Conservation (phyloP, 2,329 filamentous ascomycete genomes). For the Zymoseptoria crescenta region DNA sequence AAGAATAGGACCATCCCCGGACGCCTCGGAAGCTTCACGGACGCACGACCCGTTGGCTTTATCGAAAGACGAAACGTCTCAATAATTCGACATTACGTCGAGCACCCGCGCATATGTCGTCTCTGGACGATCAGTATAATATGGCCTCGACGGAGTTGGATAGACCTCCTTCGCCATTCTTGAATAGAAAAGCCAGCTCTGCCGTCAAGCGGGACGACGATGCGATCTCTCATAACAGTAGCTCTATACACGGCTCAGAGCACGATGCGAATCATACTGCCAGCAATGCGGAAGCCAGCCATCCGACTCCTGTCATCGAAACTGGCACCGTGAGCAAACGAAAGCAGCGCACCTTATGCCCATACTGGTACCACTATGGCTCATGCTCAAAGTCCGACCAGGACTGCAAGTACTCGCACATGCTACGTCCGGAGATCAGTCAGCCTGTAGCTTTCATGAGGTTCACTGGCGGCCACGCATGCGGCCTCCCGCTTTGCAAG, state of each 20-base stretch:
- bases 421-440: background rate
- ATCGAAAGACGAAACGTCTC: background rate
- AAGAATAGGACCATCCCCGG: background rate
- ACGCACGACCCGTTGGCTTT: background rate
- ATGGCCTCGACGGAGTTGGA: background rate
- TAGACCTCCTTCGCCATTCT: background rate
- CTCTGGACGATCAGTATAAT: background rate
- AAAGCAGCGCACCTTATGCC: background rate
- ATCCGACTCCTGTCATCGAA: background rate
- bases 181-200: background rate
- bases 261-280: background rate
- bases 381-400: background rate
- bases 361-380: slow-evolving; percentile 2
- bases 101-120: background rate
- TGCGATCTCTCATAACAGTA: background rate
- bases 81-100: background rate
- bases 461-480: background rate
- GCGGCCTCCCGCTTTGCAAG: background rate
- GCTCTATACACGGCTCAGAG: background rate
- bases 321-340: background rate
- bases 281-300: background rate
- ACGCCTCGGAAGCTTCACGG: background rate
- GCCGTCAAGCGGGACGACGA: background rate
- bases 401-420: background rate
- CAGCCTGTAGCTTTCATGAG: background rate